Evolutionary conservation across 768 basidiomycete genomes (phyloP).

Genomic region (Kwoniella sp.): DNA sequence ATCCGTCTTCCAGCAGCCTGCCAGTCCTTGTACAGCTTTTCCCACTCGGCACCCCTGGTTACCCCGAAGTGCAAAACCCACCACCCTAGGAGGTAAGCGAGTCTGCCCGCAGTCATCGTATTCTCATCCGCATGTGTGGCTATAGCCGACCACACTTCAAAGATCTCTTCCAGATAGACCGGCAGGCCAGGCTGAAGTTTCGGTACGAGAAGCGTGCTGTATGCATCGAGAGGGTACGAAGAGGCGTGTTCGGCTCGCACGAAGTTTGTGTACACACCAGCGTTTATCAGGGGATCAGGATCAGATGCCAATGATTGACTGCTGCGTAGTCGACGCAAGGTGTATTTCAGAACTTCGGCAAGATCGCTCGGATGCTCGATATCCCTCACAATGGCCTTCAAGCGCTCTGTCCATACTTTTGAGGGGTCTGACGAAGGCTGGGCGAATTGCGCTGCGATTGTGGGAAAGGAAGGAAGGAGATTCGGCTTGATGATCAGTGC

Average conservation of each 20-base stretch:
- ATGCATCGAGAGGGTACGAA: conserved; percentile 35
- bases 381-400: conserved; percentile 6
- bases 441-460: conserved; percentile 23
- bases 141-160: conserved; percentile 37
- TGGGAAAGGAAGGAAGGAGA: conserved; percentile 22
- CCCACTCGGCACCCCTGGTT: conserved; percentile 17
- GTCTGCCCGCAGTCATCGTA: conserved; percentile 24
- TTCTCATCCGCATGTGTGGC: conserved; percentile 28
- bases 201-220: conserved; percentile 19
- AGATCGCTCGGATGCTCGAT: conserved; percentile 13
- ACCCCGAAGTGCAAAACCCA: conserved; percentile 24
- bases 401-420: conserved; percentile 20
- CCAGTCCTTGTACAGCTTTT: conserved; percentile 40
- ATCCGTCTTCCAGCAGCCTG: conserved; percentile 22
- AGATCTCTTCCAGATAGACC: conserved; percentile 31
- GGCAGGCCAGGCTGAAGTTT: background rate
- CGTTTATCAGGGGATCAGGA: conserved; percentile 11
- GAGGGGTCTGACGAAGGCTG: conserved; percentile 9
- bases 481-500: conserved; percentile 21
- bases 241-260: conserved; percentile 31
- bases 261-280: conserved; percentile 28
- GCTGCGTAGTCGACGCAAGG: conserved; percentile 23
- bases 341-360: conserved; percentile 30
- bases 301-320: background rate
- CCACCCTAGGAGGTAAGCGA: conserved; percentile 35